A percentile compares a stretch with the other conserved stretches of the same genome.
Evolutionary conservation across 2,329 filamentous ascomycete genomes (phyloP).

Genomic region (Stagonosporopsis cucurbitacearum): DNA sequence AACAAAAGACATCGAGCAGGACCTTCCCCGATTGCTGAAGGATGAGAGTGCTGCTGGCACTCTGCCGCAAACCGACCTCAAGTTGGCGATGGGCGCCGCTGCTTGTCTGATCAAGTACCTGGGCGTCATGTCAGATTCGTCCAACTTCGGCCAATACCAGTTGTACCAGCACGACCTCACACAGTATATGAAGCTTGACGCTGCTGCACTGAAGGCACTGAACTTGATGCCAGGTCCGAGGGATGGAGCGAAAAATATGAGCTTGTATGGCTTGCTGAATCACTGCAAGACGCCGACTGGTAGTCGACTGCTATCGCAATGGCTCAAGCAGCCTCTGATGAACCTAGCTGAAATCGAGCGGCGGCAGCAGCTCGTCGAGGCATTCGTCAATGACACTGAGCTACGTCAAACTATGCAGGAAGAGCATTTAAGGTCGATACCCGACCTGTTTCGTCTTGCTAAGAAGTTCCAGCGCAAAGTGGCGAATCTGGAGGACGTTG

Average conservation of each 20-base stretch:
- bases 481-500: constrained; percentile 93
- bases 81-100: constrained; percentile 94
- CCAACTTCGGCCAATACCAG: constrained; percentile 96
- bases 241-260: constrained; percentile 98
- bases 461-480: constrained; percentile 94
- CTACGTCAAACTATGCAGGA: constrained; percentile 96
- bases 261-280: constrained; percentile 89
- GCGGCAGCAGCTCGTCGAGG: constrained; percentile 91
- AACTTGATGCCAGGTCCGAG: constrained; percentile 96
- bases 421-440: constrained; percentile 89
- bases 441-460: constrained; percentile 89
- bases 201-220: constrained; percentile 88
- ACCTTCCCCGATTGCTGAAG: constrained; percentile 83
- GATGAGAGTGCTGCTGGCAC: constrained; percentile 80
- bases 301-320: constrained; percentile 87
- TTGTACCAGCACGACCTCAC: constrained; percentile 96
- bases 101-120: constrained; percentile 95
- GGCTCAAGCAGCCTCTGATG: constrained; percentile 98
- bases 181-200: constrained; percentile 98
- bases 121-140: constrained; percentile 84
- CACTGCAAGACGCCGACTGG: constrained; percentile 97
- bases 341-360: constrained; percentile 85
- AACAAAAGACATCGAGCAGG: constrained; percentile 92
- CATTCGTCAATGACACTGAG: constrained; percentile 91
- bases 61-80: constrained; percentile 88